These are phyloP conservation scores for Lasiodiplodia gonubiensis DNA, from an alignment of 2,329 filamentous ascomycete species.

Conservation along the genomic window DNA sequence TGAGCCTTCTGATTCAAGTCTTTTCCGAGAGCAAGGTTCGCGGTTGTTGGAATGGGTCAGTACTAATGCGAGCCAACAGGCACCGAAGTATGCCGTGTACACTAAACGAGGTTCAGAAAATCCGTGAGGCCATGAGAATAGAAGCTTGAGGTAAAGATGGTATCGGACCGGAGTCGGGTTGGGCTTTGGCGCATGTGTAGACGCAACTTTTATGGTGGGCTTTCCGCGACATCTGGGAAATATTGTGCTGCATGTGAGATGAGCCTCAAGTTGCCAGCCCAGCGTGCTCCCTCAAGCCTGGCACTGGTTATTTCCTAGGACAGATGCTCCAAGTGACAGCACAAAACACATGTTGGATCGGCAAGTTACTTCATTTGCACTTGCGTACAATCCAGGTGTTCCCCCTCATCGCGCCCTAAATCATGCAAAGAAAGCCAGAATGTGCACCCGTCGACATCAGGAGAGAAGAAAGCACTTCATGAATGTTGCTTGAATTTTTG, in stretches of 20 bases:
- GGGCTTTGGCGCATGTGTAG: not conserved
- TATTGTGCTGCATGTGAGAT: not conserved
- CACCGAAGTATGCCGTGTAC: conserved; percentile 33
- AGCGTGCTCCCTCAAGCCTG: not conserved
- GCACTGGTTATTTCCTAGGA: not conserved
- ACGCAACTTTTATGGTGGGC: not conserved
- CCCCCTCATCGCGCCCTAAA: conserved; percentile 28
- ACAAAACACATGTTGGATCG: conserved; percentile 38
- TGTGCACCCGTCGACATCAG: conserved; percentile 27
- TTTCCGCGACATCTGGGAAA: not conserved
- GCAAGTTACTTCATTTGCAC: conserved; percentile 31
- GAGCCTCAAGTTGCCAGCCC: too few species aligned
- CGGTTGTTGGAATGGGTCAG: not conserved
- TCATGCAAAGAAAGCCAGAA: conserved; percentile 24
- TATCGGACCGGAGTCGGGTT: not conserved
- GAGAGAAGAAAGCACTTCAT: conserved; percentile 22
- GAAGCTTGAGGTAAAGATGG: not conserved
- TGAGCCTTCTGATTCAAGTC: conserved; percentile 31
- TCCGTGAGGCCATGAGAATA: not conserved
- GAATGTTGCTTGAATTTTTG: conserved; percentile 20
- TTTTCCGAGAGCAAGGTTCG: too few species aligned
- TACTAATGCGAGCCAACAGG: conserved; percentile 12
- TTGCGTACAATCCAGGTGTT: conserved; percentile 29
- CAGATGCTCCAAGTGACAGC: not conserved
- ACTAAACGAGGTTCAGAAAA: not conserved